Evolutionary conservation across 2,329 filamentous ascomycete genomes (phyloP).

Genomic region (Monascus ruber): DNA sequence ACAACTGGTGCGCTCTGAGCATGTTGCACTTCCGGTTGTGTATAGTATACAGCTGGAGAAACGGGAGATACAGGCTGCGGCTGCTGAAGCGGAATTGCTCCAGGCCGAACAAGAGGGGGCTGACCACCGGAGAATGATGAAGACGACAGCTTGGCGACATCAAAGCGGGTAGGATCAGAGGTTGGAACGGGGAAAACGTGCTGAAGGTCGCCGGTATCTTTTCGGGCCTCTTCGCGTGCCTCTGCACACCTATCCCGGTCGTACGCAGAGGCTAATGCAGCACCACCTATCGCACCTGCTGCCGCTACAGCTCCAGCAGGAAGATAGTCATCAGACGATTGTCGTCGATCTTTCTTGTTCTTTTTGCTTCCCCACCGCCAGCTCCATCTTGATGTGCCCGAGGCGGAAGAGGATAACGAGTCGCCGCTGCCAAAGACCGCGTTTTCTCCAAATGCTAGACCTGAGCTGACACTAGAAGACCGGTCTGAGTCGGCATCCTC

Average conservation of each 20-base stretch:
- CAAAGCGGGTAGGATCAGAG: slow-evolving; percentile 52
- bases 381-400: slow-evolving; percentile 46
- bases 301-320: slow-evolving; percentile 26
- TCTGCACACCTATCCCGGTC: slow-evolving; percentile 12
- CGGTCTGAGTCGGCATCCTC: slow-evolving; percentile 47
- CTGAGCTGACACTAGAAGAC: slow-evolving; percentile 44
- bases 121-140: slow-evolving; percentile 11
- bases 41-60: slow-evolving; percentile 53
- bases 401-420: slow-evolving; percentile 41
- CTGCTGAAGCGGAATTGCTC: slow-evolving; percentile 64
- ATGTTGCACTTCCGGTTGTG: slow-evolving; percentile 28
- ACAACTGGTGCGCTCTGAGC: slow-evolving; percentile 31
- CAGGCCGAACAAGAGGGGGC: slow-evolving; percentile 37
- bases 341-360: slow-evolving; percentile 28
- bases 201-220: slow-evolving; percentile 37
- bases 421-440: slow-evolving; percentile 37
- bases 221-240: slow-evolving; percentile 19
- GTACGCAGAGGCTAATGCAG: slow-evolving; percentile 29
- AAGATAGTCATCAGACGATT: slow-evolving; percentile 10
- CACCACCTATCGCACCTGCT: slow-evolving; percentile 31
- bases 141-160: slow-evolving; percentile 34
- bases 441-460: slow-evolving; percentile 49
- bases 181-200: slow-evolving; percentile 57
- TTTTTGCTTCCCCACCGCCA: slow-evolving; percentile 48
- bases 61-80: slow-evolving; percentile 70